phyloP scores from a whole-genome alignment of 148 eudicot species.

The Rhododendron henanense region DNA sequence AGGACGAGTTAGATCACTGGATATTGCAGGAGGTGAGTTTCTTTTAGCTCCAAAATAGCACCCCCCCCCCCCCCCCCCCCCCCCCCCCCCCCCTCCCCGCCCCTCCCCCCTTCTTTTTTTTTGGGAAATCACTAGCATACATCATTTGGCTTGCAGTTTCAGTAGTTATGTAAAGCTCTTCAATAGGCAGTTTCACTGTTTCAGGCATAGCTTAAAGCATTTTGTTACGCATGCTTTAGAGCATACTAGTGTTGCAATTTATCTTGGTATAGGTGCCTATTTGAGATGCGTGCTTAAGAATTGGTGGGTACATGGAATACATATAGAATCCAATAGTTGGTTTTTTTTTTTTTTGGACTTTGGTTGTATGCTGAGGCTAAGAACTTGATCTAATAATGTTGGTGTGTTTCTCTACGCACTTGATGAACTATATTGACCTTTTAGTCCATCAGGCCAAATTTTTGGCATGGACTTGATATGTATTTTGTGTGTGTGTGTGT shows the following conservation, averaged over 20 bases:
- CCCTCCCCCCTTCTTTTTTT: too few relatives aligned
- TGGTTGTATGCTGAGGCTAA: background rate
- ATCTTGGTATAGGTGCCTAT: background rate
- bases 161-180: background rate
- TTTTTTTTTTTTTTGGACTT: background rate
- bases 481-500: background rate
- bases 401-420: background rate
- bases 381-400: background rate
- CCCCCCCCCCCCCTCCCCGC: too few relatives aligned
- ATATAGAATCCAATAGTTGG: background rate
- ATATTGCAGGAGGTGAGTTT: conserved; percentile 56
- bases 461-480: background rate
- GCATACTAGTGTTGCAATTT: background rate
- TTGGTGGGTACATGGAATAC: background rate
- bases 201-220: background rate
- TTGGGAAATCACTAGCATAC: background rate
- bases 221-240: background rate
- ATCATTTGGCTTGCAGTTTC: background rate
- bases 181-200: background rate
- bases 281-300: background rate
- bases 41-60: background rate
- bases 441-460: background rate
- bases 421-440: background rate
- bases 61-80: too few relatives aligned
- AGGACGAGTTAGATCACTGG: conserved; percentile 66